phyloP scores from a whole-genome alignment of 805 yeast species.

The baker's yeast (Saccharomyces cerevisiae) region DNA sequence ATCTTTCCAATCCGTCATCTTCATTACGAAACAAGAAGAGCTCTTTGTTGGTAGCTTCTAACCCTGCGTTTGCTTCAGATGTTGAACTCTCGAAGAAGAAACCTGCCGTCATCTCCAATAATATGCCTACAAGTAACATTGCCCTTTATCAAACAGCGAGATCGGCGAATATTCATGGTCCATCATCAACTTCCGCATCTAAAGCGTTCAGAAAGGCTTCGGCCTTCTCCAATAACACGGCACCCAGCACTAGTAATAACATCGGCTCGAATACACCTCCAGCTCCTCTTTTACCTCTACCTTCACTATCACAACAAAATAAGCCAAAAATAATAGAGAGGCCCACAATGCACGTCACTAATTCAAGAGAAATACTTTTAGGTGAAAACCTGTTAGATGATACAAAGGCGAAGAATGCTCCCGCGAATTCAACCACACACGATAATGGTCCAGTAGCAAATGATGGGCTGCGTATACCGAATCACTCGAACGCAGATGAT shows the following conservation, averaged over 20 bases:
- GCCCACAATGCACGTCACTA: slow-evolving; percentile 17
- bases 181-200: background rate
- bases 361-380: slow-evolving; percentile 22
- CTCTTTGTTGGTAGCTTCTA: slow-evolving; percentile 24
- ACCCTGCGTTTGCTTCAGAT: background rate
- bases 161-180: background rate
- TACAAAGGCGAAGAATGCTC: background rate
- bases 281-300: background rate
- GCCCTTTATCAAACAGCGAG: background rate
- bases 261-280: background rate
- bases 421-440: background rate
- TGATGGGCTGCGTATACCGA: background rate
- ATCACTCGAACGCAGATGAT: background rate
- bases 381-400: slow-evolving; percentile 7
- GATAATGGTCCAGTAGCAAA: background rate
- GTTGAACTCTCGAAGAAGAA: background rate
- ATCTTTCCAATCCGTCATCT: slow-evolving; percentile 16
- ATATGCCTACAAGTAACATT: background rate
- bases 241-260: background rate
- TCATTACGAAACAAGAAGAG: slow-evolving; percentile 31
- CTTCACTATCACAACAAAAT: background rate
- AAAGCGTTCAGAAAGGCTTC: background rate
- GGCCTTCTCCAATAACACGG: background rate
- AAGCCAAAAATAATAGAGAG: slow-evolving; percentile 17
- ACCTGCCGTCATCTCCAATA: background rate